Percentiles rank a stretch among this genome's conserved stretches.
Conservation (phyloP, 1,139 yeast species). For the Geotrichum bryndzae region DNA sequence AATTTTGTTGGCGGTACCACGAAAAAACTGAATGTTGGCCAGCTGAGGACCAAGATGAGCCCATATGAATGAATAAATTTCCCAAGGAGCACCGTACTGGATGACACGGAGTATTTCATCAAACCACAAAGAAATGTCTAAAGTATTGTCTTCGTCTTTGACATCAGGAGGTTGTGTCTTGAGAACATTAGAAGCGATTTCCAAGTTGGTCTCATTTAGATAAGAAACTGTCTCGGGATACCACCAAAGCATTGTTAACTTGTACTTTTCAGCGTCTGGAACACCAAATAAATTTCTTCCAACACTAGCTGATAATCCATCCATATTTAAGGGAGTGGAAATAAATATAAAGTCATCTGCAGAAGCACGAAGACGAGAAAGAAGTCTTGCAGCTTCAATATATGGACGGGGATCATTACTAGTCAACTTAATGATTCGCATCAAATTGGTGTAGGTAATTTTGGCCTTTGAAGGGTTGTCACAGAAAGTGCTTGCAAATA, state of each 20-base stretch:
- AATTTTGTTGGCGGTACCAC: constrained; percentile 43
- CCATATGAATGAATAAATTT: constrained; percentile 58
- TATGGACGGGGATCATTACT: constrained; percentile 33
- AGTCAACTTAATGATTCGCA: constrained; percentile 23
- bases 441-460: constrained; percentile 23
- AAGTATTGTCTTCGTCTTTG: constrained; percentile 15
- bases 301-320: constrained; percentile 57
- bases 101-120: constrained; percentile 46
- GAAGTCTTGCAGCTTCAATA: constrained; percentile 47
- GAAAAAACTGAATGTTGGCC: constrained; percentile 54
- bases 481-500: constrained; percentile 25
- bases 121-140: constrained; percentile 52
- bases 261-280: constrained; percentile 24
- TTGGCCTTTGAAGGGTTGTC: constrained; percentile 17
- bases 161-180: constrained; percentile 11
- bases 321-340: constrained; percentile 56
- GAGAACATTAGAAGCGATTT: constrained; percentile 31
- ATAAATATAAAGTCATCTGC: constrained; percentile 45
- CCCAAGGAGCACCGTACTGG: constrained; percentile 61
- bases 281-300: constrained; percentile 42
- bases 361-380: constrained; percentile 53
- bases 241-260: constrained; percentile 42
- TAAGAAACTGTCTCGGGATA: constrained; percentile 54
- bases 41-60: constrained; percentile 71
- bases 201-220: constrained; percentile 41